Percentiles rank a stretch among this genome's conserved stretches.
Evolutionary conservation across 352 stramenopile genomes (phyloP).

Genomic region (Pythium rhizo-oryzae): DNA sequence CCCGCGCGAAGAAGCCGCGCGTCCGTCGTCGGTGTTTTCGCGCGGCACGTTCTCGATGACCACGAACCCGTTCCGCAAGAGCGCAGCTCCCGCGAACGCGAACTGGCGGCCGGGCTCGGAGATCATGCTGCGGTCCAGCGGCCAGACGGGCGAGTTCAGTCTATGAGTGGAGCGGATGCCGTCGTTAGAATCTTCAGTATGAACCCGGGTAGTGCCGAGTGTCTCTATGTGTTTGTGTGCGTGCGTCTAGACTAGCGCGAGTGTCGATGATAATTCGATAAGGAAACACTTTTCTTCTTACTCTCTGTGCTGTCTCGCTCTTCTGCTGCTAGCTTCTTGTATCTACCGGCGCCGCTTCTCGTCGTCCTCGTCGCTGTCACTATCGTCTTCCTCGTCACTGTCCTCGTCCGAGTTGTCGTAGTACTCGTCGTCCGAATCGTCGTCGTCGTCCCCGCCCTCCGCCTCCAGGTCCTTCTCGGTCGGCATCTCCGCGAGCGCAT

Average conservation of each 20-base stretch:
- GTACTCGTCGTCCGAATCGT: conserved; percentile 2
- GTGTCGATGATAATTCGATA: background rate
- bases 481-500: conserved; percentile 55
- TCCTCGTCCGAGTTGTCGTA: conserved; percentile 2
- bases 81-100: background rate
- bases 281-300: background rate
- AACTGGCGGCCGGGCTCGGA: conserved; percentile 9
- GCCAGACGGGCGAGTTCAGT: conserved; percentile 15
- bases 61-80: conserved; percentile 19
- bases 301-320: background rate
- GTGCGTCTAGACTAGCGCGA: no score
- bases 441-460: conserved; percentile 10
- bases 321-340: background rate
- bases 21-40: conserved; percentile 25
- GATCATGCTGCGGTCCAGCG: conserved; percentile 2
- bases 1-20: conserved; percentile 12
- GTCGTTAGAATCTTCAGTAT: background rate
- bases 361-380: background rate
- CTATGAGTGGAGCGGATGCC: background rate
- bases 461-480: conserved; percentile 17
- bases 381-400: conserved; percentile 3
- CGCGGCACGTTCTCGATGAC: conserved; percentile 13
- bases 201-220: no score
- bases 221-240: background rate
- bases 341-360: background rate